Conservation (phyloP, 805 yeast species). For the Lipomyces kockii region DNA sequence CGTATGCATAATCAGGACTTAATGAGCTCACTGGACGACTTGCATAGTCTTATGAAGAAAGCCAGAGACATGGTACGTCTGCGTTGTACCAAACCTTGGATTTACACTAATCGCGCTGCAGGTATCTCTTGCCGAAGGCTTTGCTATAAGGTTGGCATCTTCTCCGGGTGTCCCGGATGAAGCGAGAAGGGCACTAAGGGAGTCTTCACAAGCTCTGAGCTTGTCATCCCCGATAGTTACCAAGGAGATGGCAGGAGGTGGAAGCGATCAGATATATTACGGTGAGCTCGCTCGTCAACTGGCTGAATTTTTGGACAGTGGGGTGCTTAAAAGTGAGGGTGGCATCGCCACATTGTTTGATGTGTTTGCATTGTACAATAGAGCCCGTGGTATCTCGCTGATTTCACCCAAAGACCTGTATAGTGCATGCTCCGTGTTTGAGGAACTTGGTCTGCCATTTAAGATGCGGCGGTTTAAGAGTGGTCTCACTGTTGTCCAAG, state of each 20-base stretch:
- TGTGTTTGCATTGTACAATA: conserved; percentile 65
- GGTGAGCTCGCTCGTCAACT: conserved; percentile 76
- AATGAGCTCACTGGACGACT: conserved; percentile 70
- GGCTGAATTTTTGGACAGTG: conserved; percentile 64
- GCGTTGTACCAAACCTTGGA: background rate
- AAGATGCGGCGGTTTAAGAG: conserved; percentile 49
- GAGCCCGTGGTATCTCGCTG: conserved; percentile 66
- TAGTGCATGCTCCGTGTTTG: conserved; percentile 64
- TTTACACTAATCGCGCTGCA: background rate
- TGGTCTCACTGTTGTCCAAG: conserved; percentile 52
- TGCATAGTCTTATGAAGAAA: conserved; percentile 72
- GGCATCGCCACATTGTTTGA: conserved; percentile 68
- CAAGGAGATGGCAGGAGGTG: conserved; percentile 47
- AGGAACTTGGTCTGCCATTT: conserved; percentile 62
- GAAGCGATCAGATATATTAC: conserved; percentile 42
- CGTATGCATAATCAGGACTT: conserved; percentile 63
- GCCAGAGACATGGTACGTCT: conserved; percentile 67
- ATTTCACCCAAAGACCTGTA: conserved; percentile 71
- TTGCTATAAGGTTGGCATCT: conserved; percentile 42
- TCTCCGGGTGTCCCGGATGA: conserved; percentile 46
- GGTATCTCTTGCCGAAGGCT: conserved; percentile 49
- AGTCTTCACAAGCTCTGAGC: conserved; percentile 45
- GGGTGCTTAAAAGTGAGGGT: conserved; percentile 56
- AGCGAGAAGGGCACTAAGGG: conserved; percentile 46
- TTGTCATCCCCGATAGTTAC: conserved; percentile 43